A percentile compares a stretch with the other conserved stretches of the same genome.
Evolutionary conservation across 768 basidiomycete genomes (phyloP).

Genomic region (Phylloporus rhodoxanthus): DNA sequence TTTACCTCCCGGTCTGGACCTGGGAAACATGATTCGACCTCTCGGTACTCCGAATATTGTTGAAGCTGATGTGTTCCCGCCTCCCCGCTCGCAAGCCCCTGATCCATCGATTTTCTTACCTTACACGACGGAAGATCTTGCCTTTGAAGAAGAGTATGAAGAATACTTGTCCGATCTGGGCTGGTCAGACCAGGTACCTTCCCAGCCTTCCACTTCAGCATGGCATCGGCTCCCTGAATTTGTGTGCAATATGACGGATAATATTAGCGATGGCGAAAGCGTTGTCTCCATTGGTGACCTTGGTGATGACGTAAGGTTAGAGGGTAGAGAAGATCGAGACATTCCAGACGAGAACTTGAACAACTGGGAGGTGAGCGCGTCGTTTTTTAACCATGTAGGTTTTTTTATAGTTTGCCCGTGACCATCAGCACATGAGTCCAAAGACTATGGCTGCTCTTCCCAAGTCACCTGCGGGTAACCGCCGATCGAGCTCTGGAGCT

Average conservation of each 20-base stretch:
- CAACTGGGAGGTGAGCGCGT: slow-evolving; percentile 82
- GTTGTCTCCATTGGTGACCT: slow-evolving; percentile 87
- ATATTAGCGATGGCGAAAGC: slow-evolving; percentile 92
- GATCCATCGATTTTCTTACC: slow-evolving; percentile 82
- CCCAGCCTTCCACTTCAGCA: slow-evolving; percentile 45
- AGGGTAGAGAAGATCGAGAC: slow-evolving; percentile 59
- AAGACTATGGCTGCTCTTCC: slow-evolving; percentile 91
- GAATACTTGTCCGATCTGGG: slow-evolving; percentile 89
- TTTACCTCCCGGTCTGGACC: slow-evolving; percentile 65
- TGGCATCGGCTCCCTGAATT: slow-evolving; percentile 83
- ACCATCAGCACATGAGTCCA: slow-evolving; percentile 83
- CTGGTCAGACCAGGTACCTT: slow-evolving; percentile 50
- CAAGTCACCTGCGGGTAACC: slow-evolving; percentile 78
- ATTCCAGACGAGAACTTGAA: slow-evolving; percentile 76
- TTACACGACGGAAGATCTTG: slow-evolving; percentile 89
- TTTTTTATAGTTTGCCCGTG: not conserved
- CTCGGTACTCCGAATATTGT: slow-evolving; percentile 69
- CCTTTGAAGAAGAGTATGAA: slow-evolving; percentile 95
- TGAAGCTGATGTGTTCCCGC: slow-evolving; percentile 93
- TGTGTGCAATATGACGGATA: slow-evolving; percentile 74
- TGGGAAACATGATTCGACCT: slow-evolving; percentile 69
- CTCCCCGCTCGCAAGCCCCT: slow-evolving; percentile 78
- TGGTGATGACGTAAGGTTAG: slow-evolving; percentile 69
- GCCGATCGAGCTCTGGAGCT: slow-evolving; percentile 79
- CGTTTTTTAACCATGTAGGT: slow-evolving; percentile 1